Evolutionary conservation across 331 rosid genomes (phyloP).

Genomic region (Acacia concinna): DNA sequence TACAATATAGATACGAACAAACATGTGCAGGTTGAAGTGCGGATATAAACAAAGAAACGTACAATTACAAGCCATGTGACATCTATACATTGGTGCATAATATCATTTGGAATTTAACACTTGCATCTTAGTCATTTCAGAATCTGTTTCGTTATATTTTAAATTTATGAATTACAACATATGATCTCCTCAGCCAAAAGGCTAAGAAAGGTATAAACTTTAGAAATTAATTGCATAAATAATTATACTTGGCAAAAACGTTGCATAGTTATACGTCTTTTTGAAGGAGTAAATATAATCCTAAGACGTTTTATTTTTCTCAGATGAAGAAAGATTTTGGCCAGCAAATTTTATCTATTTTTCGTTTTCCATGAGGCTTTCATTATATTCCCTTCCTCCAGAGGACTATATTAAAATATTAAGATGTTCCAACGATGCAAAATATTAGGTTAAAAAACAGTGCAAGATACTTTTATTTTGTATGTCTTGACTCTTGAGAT

Average conservation of each 20-base stretch:
- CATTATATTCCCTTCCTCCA: background rate
- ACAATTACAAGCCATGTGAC: background rate
- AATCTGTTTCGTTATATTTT: background rate
- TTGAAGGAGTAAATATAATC: background rate
- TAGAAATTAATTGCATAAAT: background rate
- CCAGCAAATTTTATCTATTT: background rate
- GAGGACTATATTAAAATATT: background rate
- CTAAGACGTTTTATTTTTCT: background rate
- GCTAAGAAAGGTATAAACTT: background rate
- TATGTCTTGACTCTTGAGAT: background rate
- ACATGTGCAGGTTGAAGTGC: background rate
- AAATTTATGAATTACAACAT: background rate
- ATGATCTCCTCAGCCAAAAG: background rate
- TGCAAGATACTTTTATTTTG: background rate
- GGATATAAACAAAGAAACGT: background rate
- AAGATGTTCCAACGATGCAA: no score
- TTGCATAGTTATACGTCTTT: background rate
- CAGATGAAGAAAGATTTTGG: background rate
- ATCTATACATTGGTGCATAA: background rate
- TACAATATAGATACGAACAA: background rate
- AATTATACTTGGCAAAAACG: no score
- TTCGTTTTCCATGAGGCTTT: background rate
- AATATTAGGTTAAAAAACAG: no score
- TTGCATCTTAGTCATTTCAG: background rate
- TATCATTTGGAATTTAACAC: background rate